phyloP scores from a whole-genome alignment of 1,284 basidiomycete species.

The Amylostereum areolatum region DNA sequence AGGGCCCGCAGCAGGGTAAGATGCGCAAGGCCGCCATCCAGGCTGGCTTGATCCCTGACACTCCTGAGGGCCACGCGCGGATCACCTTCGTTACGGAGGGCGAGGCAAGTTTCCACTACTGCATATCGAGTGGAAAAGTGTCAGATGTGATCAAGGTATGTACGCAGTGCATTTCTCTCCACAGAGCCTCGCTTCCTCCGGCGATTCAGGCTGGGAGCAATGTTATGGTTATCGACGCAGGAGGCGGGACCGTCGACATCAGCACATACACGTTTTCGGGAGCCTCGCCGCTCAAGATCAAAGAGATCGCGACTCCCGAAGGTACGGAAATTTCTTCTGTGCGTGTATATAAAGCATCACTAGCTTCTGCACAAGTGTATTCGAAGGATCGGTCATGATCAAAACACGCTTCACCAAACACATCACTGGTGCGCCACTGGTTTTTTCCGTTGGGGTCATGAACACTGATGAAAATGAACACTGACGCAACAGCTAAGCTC shows the following conservation, averaged over 20 bases:
- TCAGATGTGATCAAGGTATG: constrained; percentile 21
- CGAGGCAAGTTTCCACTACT: constrained; percentile 38
- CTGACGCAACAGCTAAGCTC: neutral
- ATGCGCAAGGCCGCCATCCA: constrained; percentile 24
- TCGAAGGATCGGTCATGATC: constrained; percentile 36
- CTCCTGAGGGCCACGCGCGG: constrained; percentile 20
- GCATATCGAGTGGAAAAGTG: constrained; percentile 27
- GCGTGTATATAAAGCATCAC: neutral
- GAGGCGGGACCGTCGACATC: constrained; percentile 14
- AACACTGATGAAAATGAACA: neutral
- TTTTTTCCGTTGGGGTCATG: neutral
- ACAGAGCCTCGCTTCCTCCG: neutral
- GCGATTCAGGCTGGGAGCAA: constrained; percentile 3
- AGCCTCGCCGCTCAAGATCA: constrained; percentile 3
- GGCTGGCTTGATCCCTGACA: constrained; percentile 21
- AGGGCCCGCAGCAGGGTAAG: constrained; percentile 27
- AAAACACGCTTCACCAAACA: constrained; percentile 31
- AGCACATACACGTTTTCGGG: constrained; percentile 8
- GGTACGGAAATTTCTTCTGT: neutral
- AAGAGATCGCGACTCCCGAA: constrained; percentile 7
- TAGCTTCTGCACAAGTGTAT: constrained; percentile 18
- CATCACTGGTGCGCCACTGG: constrained; percentile 14
- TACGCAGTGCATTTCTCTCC: neutral
- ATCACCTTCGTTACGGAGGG: constrained; percentile 38
- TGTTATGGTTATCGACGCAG: constrained; percentile 11